These are phyloP conservation scores for Combretum micranthum DNA, from an alignment of 345 rosid genomes.

Conservation along the genomic window DNA sequence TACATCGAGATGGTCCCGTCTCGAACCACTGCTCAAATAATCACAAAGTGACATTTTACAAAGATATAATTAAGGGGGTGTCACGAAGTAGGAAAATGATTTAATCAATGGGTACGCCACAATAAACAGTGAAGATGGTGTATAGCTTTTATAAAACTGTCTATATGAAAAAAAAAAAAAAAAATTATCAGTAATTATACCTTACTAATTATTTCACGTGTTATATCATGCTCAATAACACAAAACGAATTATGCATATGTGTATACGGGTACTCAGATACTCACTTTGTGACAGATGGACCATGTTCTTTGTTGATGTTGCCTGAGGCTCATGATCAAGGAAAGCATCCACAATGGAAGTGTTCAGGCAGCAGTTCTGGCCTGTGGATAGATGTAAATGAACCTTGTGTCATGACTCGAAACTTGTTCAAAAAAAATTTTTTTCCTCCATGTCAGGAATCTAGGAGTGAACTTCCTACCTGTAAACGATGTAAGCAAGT, in stretches of 20 bases:
- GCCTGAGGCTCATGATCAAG: conserved; percentile 50
- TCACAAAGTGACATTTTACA: neutral
- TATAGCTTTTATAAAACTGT: no score
- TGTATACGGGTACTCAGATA: neutral
- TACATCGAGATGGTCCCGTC: conserved; percentile 34
- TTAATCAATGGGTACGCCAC: no score
- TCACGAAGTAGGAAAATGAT: no score
- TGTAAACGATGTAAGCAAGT: conserved; percentile 36
- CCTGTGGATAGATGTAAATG: conserved; percentile 20
- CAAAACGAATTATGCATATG: no score
- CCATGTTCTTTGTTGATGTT: conserved; percentile 45
- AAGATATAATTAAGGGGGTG: neutral
- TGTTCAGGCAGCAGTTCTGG: conserved; percentile 50
- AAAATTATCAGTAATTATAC: no score
- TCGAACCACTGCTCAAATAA: conserved; percentile 28
- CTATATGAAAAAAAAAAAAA: no score
- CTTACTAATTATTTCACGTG: no score
- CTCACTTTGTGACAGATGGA: conserved; percentile 58
- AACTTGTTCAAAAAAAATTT: no score
- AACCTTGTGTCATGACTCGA: neutral
- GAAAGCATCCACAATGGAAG: conserved; percentile 25
- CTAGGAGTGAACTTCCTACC: conserved; percentile 16
- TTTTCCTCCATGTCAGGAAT: no score
- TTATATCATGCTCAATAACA: no score
- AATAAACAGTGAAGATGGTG: no score